These are phyloP conservation scores for Solanum dulcamara DNA, from an alignment of 257 asterid genomes.

Conservation along the genomic window DNA sequence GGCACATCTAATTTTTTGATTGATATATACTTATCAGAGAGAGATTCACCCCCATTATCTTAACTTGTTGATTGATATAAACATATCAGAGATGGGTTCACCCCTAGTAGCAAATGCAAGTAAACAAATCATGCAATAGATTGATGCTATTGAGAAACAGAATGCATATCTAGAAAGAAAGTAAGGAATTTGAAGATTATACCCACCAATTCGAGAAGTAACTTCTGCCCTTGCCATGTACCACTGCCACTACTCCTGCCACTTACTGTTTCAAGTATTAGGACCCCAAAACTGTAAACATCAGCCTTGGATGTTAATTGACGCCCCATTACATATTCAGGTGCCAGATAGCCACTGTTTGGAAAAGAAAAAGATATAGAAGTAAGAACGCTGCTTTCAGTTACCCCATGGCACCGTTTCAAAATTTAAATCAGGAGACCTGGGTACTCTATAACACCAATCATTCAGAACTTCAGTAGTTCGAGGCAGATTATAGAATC, in stretches of 20 bases:
- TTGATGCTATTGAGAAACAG: not conserved
- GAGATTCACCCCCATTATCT: not conserved
- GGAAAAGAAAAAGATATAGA: conserved; percentile 7
- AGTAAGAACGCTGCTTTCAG: not conserved
- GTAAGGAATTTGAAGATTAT: not conserved
- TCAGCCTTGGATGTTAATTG: conserved; percentile 88
- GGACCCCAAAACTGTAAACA: conserved; percentile 80
- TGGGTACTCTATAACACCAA: not conserved
- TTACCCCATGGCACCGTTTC: not conserved
- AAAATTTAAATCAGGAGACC: not conserved
- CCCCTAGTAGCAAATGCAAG: not conserved
- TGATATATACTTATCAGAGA: not conserved
- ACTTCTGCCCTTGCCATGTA: conserved; percentile 49
- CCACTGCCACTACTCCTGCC: conserved; percentile 57
- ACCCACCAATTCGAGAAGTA: conserved; percentile 76
- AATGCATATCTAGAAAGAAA: not conserved
- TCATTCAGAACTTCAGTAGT: not conserved
- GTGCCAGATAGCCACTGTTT: conserved; percentile 92
- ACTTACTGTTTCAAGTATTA: conserved; percentile 67
- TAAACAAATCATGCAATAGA: not conserved
- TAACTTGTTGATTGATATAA: not conserved
- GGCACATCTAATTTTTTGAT: not conserved
- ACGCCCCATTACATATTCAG: conserved; percentile 94
- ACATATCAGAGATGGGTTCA: not conserved
- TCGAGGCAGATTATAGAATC: not conserved